Evolutionary conservation across 495 filamentous ascomycete genomes (phyloP), one percentile per base, ranked within the genome.

Genomic region (Annulohypoxylon maeteangense): DNA sequence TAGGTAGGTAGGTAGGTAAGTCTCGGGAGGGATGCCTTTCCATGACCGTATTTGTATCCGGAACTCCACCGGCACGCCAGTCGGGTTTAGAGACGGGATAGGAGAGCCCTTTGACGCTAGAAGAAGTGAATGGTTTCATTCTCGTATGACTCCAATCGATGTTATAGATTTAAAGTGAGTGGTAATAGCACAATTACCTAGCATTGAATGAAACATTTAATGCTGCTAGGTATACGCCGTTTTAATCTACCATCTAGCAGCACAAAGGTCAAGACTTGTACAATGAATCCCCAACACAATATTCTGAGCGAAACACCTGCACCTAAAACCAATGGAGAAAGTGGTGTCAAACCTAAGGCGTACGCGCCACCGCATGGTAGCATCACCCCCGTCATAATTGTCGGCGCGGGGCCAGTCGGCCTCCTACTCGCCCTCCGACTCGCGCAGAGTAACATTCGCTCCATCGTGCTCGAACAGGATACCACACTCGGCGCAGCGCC

Each of bases 361-460:
- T 16, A 55, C 51, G 29, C 31, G 18, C 38, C 51, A 38, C 29
- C n/a, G 0, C 8, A 38, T 16, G 50, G 44, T 36, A 38, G 34
- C 16, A 56, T 40, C 27, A 18, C 36, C 11, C 62, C 62, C 1
- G 62, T 65, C 11, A 56, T 65, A 0, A 65, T 65, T 27, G 62
- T 47, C 36, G 62, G 62, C 5, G 62, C 62, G 16, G 62, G 62
- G 0, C 62, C 62, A 3, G 62, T 56, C 1, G 62, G 62, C 18
- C 62, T 65, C 23, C 38, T 65, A 12, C 62, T 65, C 34, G 62
- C 62, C 16, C 62, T 65, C 23, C 62, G 62, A 1, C 62, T 65
- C 1, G 62, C 62, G 1, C 50, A 45, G 29, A 55, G 50, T 22
- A 51, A 65, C 16, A 65, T 65, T 0, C 62, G 20, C n/a, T 34